A percentile compares a stretch with the other conserved stretches of the same genome.
Evolutionary conservation across 169 alveolate genomes (phyloP).

Genomic region (Plasmodium inui): DNA sequence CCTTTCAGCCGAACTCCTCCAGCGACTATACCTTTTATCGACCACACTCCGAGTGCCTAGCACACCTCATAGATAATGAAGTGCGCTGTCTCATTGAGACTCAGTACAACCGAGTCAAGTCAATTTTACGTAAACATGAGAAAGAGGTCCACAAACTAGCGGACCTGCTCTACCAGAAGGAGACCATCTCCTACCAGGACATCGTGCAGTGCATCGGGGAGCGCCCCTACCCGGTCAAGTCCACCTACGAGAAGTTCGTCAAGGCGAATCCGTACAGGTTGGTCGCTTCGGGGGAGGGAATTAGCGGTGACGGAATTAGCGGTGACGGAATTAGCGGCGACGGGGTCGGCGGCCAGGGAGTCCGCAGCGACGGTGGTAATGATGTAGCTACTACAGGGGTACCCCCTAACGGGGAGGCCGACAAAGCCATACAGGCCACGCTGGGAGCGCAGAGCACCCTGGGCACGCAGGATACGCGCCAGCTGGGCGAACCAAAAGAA

Average conservation of each 20-base stretch:
- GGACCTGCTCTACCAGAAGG: constrained; percentile 83
- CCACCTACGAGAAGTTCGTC: constrained; percentile 79
- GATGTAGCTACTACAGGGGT: neutral
- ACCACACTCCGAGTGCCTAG: constrained; percentile 89
- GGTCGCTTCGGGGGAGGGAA: neutral
- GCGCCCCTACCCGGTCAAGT: constrained; percentile 84
- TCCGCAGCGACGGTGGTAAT: neutral
- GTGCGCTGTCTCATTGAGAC: constrained; percentile 85
- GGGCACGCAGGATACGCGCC: neutral
- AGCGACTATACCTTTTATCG: constrained; percentile 85
- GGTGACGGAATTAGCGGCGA: neutral
- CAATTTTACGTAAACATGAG: constrained; percentile 82
- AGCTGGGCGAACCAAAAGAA: neutral
- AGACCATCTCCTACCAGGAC: constrained; percentile 88
- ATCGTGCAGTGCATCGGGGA: constrained; percentile 89
- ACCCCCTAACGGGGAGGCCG: neutral
- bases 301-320: neutral
- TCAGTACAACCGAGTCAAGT: constrained; percentile 89
- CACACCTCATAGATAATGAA: constrained; percentile 87
- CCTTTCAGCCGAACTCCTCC: constrained; percentile 82
- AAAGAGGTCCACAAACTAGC: constrained; percentile 85
- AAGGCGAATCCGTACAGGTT: constrained; percentile 71
- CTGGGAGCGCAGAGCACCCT: no score
- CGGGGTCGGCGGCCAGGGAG: neutral
- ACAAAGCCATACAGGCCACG: neutral